Evolutionary conservation across 108 stramenopile species (phyloP), one percentile per base, ranked within the genome.

Genomic region (Aureococcus anophagefferens): DNA sequence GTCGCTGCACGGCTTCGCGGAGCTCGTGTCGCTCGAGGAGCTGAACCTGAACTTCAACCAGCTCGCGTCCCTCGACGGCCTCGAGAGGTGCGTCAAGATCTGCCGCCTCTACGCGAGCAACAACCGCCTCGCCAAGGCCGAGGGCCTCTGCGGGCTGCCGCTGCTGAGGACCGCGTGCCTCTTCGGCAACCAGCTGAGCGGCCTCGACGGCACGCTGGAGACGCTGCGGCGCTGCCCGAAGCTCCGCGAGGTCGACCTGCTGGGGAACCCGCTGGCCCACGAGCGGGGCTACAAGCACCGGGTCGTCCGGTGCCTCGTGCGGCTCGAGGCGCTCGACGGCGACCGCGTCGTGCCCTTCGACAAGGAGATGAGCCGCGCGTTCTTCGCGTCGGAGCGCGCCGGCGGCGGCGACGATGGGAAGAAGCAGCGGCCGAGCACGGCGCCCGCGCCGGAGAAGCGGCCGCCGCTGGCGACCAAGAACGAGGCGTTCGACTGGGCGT

Each of bases 31-130:
- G 28, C 68, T 76, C 32, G 73, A 74, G 35, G 75, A 74, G 30
- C 67, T 76, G 29, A 76, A 76, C 73, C 40, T 76, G 35, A 76
- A 76, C 73, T 76, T 76, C 68, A 76, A 76, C 35, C 35, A 37
- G 45, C 30, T 76, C 32, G 63, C 68, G 21, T 69, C 73, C 29
- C 45, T 76, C 5, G 72, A 32, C 17, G 15, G 31, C 29, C 62
- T 71, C 5, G 45, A 11, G 14, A 45, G 14, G 40, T 75, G 68
- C 75, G 67, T 68, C 45, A 74, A 63, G 33, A 73, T 76, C 33
- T 68, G 33, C 31, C 68, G 67, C 30, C 30, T 76, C 40, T 76
- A 74, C 73, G 68, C 73, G 16, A 74, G 44, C 73, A 76, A 62
- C 68, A 76, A 76, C 51, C 32, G 33, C 18, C 34, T 76, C 0